phyloP scores from a whole-genome alignment of 164 flowering plant species.

The Piper betle region DNA sequence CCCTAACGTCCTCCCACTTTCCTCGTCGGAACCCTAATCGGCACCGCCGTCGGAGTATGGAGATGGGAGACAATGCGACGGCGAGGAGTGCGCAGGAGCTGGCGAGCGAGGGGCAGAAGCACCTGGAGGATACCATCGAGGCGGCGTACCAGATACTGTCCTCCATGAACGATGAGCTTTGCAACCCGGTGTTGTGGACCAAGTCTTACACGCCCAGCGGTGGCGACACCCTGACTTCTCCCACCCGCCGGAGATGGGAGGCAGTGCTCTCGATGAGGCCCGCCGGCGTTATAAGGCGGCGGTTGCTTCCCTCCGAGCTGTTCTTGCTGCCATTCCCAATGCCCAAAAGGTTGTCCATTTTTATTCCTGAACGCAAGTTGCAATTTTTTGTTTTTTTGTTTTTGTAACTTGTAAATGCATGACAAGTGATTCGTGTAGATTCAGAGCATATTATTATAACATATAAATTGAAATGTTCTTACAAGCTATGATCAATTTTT shows the following conservation, averaged over 20 bases:
- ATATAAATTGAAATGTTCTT: too few species aligned
- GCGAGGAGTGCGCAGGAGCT: conserved; percentile 35
- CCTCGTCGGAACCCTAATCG: too few species aligned
- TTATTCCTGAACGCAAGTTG: not conserved
- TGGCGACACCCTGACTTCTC: conserved; percentile 11
- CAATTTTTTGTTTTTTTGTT: too few species aligned
- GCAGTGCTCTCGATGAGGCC: conserved; percentile 55
- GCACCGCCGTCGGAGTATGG: too few species aligned
- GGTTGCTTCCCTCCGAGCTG: conserved; percentile 54
- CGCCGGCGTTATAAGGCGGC: conserved; percentile 65
- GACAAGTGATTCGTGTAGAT: too few species aligned
- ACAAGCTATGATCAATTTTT: too few species aligned
- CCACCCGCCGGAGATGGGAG: conserved; percentile 35
- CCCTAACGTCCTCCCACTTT: too few species aligned
- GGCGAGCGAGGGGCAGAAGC: conserved; percentile 54
- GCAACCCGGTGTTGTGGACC: conserved; percentile 71
- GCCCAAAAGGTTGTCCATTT: conserved; percentile 35
- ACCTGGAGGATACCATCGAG: conserved; percentile 58
- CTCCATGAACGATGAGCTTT: conserved; percentile 90
- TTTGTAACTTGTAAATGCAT: too few species aligned
- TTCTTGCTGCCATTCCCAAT: conserved; percentile 49
- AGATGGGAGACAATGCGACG: not conserved
- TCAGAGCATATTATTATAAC: too few species aligned
- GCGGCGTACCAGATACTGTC: conserved; percentile 63
- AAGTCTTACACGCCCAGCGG: conserved; percentile 15